Percentiles rank a stretch among this genome's conserved stretches.
Evolutionary conservation across 1,139 yeast species (phyloP).

Genomic region (Pichia terricola): DNA sequence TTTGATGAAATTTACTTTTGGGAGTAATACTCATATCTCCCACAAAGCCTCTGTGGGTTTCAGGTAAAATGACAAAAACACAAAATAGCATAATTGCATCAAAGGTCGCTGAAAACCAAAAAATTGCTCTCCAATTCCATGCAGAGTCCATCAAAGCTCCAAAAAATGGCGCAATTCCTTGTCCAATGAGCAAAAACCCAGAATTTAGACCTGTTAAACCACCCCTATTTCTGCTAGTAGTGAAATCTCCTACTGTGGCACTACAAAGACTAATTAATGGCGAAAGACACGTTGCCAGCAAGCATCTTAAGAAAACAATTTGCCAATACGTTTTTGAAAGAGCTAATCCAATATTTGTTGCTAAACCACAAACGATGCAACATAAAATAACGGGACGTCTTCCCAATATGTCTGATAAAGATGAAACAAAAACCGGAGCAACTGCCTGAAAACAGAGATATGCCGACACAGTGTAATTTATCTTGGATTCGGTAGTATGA

Average conservation of each 20-base stretch:
- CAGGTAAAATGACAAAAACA: constrained; percentile 47
- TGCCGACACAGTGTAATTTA: constrained; percentile 61
- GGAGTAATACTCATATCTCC: constrained; percentile 60
- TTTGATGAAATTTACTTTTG: constrained; percentile 27
- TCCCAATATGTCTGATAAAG: constrained; percentile 60
- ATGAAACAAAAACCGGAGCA: constrained; percentile 54
- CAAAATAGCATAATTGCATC: constrained; percentile 35
- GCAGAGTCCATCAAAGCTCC: constrained; percentile 56
- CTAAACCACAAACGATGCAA: constrained; percentile 46
- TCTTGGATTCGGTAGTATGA: constrained; percentile 40
- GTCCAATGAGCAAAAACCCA: constrained; percentile 63
- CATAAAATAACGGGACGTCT: constrained; percentile 53
- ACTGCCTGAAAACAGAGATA: constrained; percentile 65
- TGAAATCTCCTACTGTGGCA: constrained; percentile 62
- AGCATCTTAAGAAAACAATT: constrained; percentile 47
- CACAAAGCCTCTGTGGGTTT: constrained; percentile 57
- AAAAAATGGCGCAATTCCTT: constrained; percentile 65
- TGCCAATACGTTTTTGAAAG: constrained; percentile 42
- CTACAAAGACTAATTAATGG: constrained; percentile 59
- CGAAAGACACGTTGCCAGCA: constrained; percentile 64
- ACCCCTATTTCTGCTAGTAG: constrained; percentile 56
- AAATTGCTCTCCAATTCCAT: constrained; percentile 70
- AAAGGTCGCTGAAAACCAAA: constrained; percentile 62
- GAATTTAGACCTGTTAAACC: constrained; percentile 48
- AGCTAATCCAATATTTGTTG: constrained; percentile 54